A percentile compares a stretch with the other conserved stretches of the same genome.
Evolutionary conservation across 208 protist species (phyloP).

Genomic region (Leishmania tarentolae): DNA sequence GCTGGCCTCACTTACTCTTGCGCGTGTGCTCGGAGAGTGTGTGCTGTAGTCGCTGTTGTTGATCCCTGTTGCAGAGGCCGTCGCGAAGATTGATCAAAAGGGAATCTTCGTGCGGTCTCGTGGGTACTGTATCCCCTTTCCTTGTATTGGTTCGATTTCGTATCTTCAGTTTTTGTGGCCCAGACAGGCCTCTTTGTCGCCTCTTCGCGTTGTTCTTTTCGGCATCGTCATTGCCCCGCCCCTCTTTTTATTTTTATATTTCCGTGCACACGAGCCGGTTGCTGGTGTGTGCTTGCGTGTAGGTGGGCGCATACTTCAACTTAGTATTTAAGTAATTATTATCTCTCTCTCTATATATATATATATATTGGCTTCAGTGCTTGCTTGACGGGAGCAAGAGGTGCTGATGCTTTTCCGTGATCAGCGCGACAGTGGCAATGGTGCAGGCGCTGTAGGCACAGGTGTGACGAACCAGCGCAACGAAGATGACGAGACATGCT

Average conservation of each 20-base stretch:
- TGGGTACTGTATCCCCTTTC: too few species aligned
- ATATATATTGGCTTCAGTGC: background rate
- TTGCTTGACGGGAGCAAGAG: background rate
- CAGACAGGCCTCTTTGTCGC: background rate
- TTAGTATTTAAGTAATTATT: too few species aligned
- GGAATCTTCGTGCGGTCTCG: too few species aligned
- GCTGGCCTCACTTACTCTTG: background rate
- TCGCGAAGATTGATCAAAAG: too few species aligned
- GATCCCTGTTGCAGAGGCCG: background rate
- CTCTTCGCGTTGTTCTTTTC: background rate
- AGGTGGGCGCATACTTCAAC: background rate
- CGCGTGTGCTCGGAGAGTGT: background rate
- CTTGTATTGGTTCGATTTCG: background rate
- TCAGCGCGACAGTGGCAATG: slow-evolving; percentile 21
- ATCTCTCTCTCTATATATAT: background rate
- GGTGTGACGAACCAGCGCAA: slow-evolving; percentile 12
- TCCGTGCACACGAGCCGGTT: background rate
- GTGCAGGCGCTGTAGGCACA: slow-evolving; percentile 18
- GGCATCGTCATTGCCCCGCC: background rate
- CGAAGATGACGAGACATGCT: slow-evolving; percentile 30
- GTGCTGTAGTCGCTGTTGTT: background rate
- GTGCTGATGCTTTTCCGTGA: slow-evolving; percentile 29
- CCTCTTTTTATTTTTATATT: background rate
- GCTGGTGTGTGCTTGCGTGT: background rate
- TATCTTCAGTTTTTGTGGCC: background rate